phyloP scores from a whole-genome alignment of 306 rosid genomes.

The Pterocarpus santalinus region DNA sequence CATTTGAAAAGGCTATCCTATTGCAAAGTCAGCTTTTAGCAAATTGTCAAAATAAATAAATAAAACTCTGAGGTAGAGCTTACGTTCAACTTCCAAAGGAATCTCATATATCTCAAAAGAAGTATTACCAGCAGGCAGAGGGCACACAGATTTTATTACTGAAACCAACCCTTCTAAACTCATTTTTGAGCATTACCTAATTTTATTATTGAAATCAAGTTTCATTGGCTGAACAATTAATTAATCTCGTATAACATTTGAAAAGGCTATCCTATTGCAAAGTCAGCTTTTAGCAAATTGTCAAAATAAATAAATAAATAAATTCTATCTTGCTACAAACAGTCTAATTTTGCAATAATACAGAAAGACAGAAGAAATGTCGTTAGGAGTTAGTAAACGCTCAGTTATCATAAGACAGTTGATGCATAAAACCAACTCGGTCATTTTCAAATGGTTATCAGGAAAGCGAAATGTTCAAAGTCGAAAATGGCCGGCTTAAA shows the following conservation, averaged over 20 bases:
- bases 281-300: background rate
- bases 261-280: background rate
- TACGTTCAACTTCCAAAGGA: too few species aligned
- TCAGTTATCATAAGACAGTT: background rate
- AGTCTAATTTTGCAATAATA: background rate
- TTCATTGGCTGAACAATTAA: background rate
- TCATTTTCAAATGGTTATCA: background rate
- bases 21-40: background rate
- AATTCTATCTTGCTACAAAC: background rate
- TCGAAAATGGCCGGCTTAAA: background rate
- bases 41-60: background rate
- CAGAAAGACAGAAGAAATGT: background rate
- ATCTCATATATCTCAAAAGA: too few species aligned
- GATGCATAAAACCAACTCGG: background rate
- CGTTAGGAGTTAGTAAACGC: background rate
- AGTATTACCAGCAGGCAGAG: too few species aligned
- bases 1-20: background rate
- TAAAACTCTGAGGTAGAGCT: background rate
- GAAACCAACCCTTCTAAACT: too few species aligned
- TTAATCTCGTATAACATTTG: background rate
- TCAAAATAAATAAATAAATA: background rate
- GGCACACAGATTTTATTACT: too few species aligned
- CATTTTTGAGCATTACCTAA: too few species aligned
- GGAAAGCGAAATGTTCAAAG: background rate
- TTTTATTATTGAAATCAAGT: background rate